Evolutionary conservation across 371 early-diverging fungal species (phyloP), one percentile per base, ranked within the genome.

Genomic region (Funneliformis caledonium): DNA sequence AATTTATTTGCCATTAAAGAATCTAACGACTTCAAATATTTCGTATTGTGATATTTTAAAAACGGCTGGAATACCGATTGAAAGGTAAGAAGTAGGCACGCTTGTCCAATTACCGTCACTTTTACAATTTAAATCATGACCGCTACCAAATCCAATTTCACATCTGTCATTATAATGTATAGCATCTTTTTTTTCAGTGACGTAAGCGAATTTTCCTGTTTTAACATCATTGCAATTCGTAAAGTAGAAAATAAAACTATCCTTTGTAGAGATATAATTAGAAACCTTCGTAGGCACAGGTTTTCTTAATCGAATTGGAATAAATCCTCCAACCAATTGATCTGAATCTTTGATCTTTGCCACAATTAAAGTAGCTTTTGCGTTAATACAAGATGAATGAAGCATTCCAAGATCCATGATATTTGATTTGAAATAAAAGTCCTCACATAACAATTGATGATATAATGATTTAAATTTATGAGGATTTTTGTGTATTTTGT

Each of bases 321-420:
- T 69, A 16, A 43, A 69, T 16, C 70, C 70, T 33, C 70, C 70
- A 31, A 64, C 11, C 9, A 69, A 11, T 69, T n/a, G 16, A 64
- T 33, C 12, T 19, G 64, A 31, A 31, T 33, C 11, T 26, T 64
- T 64, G 26, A 64, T 12, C 10, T 26, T 64, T 9, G 33, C 22
- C 4, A 64, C 33, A 64, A 64, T 33, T 12, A 64, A 33, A 31
- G 11, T 64, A 12, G 64, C 0, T 64, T 33, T 33, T 4, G 4
- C 11, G 11, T 11, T 64, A 14, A 2, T 33, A 31, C 26, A 31
- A 12, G 4, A 11, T 10, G 10, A 3, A 26, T 11, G 31, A 64
- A 64, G 0, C 26, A 12, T 9, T 11, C 2, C 9, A 2, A 19
- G 9, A 37, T 31, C 14, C 22, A 59, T 22, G 7, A 19, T 47